A percentile compares a stretch with the other conserved stretches of the same genome.
Conservation (phyloP, 2,329 filamentous ascomycete genomes). For the Phaeophleospora eucalypticola region DNA sequence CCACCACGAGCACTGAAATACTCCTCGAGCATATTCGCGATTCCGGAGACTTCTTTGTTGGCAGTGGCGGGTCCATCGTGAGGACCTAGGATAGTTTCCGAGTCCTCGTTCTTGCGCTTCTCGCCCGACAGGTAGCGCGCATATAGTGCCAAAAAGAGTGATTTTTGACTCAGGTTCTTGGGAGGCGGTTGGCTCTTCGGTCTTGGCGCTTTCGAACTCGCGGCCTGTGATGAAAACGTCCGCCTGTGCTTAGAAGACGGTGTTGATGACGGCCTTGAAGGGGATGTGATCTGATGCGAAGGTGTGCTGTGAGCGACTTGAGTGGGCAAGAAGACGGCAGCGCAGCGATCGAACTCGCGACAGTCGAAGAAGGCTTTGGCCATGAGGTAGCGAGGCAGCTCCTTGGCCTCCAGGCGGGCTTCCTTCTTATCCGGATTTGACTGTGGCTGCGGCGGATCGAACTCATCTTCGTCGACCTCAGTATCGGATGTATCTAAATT, state of each 20-base stretch:
- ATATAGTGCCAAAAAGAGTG: slow-evolving; percentile 86
- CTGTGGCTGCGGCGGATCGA: slow-evolving; percentile 38
- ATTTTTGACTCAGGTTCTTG: slow-evolving; percentile 72
- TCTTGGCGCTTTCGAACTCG: slow-evolving; percentile 35
- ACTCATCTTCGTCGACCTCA: slow-evolving; percentile 34
- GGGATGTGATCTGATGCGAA: slow-evolving; percentile 29
- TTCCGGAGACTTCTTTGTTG: slow-evolving; percentile 77
- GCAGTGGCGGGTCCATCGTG: slow-evolving; percentile 78
- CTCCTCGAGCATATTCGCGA: slow-evolving; percentile 70
- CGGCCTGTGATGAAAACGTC: neutral
- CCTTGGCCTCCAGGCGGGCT: slow-evolving; percentile 69
- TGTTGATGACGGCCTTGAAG: slow-evolving; percentile 48
- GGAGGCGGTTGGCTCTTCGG: slow-evolving; percentile 12
- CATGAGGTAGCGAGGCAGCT: slow-evolving; percentile 78
- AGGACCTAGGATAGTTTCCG: slow-evolving; percentile 94
- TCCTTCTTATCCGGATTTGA: slow-evolving; percentile 67
- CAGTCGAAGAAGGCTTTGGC: slow-evolving; percentile 95
- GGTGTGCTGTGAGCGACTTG: slow-evolving; percentile 52
- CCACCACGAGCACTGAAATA: slow-evolving; percentile 67
- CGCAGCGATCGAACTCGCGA: slow-evolving; percentile 89
- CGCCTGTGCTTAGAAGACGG: slow-evolving; percentile 9
- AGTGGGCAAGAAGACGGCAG: slow-evolving; percentile 70
- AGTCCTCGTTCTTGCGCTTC: slow-evolving; percentile 93
- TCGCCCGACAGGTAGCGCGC: slow-evolving; percentile 90
- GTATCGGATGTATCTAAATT: slow-evolving; percentile 50